phyloP scores from a whole-genome alignment of 192 early-diverging fungal species.

The Chytriomyces sp. region DNA sequence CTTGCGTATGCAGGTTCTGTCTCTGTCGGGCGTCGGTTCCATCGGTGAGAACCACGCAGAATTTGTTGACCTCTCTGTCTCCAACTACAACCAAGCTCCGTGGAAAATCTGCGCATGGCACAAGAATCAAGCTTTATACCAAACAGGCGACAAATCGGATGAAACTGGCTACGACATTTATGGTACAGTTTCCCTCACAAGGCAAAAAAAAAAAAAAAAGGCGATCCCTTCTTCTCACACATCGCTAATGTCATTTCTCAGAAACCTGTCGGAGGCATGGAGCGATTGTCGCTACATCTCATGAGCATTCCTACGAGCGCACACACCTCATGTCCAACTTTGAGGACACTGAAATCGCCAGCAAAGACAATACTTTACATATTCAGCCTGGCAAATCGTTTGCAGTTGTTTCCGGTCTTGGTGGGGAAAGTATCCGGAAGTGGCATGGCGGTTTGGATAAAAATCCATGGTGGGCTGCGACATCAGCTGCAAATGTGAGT shows the following conservation, averaged over 20 bases:
- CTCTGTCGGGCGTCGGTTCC: slow-evolving; percentile 47
- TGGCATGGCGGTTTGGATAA: slow-evolving; percentile 33
- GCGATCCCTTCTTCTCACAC: too few species aligned
- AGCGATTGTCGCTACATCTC: slow-evolving; percentile 43
- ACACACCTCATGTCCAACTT: slow-evolving; percentile 42
- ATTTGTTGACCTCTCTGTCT: slow-evolving; percentile 29
- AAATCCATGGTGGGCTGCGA: slow-evolving; percentile 50
- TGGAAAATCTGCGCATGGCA: slow-evolving; percentile 52
- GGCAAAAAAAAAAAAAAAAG: too few species aligned
- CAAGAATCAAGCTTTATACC: slow-evolving; percentile 49
- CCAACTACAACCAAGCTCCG: slow-evolving; percentile 29
- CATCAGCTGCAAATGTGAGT: slow-evolving; percentile 38
- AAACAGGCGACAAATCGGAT: slow-evolving; percentile 45
- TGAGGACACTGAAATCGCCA: slow-evolving; percentile 27
- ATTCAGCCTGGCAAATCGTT: slow-evolving; percentile 42
- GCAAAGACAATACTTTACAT: slow-evolving; percentile 18
- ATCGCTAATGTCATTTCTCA: too few species aligned
- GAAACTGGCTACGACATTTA: slow-evolving; percentile 50
- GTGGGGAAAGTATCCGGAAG: slow-evolving; percentile 42
- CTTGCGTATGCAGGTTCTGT: slow-evolving; percentile 16
- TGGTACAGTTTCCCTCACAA: slow-evolving; percentile 6
- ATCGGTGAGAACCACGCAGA: slow-evolving; percentile 39
- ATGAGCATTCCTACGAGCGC: slow-evolving; percentile 50
- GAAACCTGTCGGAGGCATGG: slow-evolving; percentile 45
- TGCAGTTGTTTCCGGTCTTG: slow-evolving; percentile 48